phyloP scores from a whole-genome alignment of 176 grass and related monocot species.

The Paspalum vaginatum region DNA sequence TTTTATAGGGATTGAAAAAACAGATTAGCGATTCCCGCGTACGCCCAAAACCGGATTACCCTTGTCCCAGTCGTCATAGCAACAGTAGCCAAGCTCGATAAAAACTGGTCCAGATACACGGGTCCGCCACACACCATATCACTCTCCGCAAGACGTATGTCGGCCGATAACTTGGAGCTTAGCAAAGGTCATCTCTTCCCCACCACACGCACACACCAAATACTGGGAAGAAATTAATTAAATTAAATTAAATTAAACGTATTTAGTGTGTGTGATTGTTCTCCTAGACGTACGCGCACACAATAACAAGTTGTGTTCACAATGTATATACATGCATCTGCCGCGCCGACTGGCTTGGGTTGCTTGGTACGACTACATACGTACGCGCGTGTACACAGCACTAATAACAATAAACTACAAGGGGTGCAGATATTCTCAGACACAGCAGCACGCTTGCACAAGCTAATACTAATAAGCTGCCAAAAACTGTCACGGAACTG shows the following conservation, averaged over 20 bases:
- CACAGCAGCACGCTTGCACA: too few species aligned
- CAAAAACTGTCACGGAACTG: too few species aligned
- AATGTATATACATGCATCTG: not conserved
- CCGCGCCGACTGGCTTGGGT: too few species aligned
- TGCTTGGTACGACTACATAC: too few species aligned
- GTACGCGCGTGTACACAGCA: too few species aligned
- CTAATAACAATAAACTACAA: too few species aligned
- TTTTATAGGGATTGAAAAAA: not conserved
- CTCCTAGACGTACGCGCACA: too few species aligned
- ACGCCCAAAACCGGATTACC: not conserved
- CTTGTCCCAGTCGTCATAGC: not conserved
- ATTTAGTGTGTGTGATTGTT: not conserved
- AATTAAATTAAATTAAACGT: too few species aligned
- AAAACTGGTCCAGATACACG: not conserved
- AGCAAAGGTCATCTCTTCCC: not conserved
- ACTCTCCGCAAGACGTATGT: not conserved
- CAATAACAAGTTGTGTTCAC: not conserved
- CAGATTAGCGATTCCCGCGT: not conserved
- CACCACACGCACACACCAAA: too few species aligned
- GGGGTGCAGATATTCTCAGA: too few species aligned
- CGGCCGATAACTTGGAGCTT: not conserved
- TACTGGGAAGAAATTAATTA: too few species aligned
- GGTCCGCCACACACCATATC: not conserved
- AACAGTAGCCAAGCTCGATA: not conserved
- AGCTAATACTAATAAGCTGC: too few species aligned